Conservation (phyloP, 208 protist species). For the Trypanosoma congolense region DNA sequence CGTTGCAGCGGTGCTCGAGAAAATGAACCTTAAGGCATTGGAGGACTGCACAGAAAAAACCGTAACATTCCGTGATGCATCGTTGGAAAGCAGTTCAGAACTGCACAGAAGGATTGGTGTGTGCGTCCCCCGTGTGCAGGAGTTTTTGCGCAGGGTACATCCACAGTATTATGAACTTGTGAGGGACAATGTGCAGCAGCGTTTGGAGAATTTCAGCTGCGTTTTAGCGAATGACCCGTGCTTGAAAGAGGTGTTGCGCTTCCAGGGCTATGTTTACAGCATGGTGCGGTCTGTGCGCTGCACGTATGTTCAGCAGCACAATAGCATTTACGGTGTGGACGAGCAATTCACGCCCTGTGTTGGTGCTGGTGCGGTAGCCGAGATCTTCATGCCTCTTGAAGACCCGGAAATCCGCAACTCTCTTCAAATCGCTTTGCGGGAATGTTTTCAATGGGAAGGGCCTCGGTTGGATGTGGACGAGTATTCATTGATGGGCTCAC, state of each 20-base stretch:
- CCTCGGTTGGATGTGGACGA: slow-evolving; percentile 6
- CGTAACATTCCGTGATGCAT: slow-evolving; percentile 26
- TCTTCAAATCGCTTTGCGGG: slow-evolving; percentile 4
- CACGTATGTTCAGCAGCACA: slow-evolving; percentile 59
- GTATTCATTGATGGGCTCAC: background rate
- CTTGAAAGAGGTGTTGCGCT: slow-evolving; percentile 20
- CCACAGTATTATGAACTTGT: slow-evolving; percentile 37
- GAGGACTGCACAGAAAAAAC: slow-evolving; percentile 33
- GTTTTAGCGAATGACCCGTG: slow-evolving; percentile 26
- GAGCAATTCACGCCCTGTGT: slow-evolving; percentile 37
- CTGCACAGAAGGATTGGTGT: slow-evolving; percentile 42
- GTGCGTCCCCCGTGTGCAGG: slow-evolving; percentile 44
- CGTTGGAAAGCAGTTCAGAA: slow-evolving; percentile 16
- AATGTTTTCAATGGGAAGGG: slow-evolving; percentile 9
- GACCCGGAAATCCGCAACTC: slow-evolving; percentile 12
- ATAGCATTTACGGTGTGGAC: slow-evolving; percentile 60
- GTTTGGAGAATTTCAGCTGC: slow-evolving; percentile 33
- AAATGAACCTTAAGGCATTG: slow-evolving; percentile 36
- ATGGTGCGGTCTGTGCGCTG: slow-evolving; percentile 31
- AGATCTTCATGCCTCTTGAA: slow-evolving; percentile 46
- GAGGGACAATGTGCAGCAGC: slow-evolving; percentile 13
- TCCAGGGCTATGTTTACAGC: slow-evolving; percentile 28
- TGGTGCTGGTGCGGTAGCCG: slow-evolving; percentile 33
- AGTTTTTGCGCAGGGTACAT: slow-evolving; percentile 22
- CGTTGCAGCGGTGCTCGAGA: slow-evolving; percentile 37